Percentiles rank a stretch among this genome's conserved stretches.
Conservation (phyloP, 257 asterid genomes). For the Penstemon eatonii region DNA sequence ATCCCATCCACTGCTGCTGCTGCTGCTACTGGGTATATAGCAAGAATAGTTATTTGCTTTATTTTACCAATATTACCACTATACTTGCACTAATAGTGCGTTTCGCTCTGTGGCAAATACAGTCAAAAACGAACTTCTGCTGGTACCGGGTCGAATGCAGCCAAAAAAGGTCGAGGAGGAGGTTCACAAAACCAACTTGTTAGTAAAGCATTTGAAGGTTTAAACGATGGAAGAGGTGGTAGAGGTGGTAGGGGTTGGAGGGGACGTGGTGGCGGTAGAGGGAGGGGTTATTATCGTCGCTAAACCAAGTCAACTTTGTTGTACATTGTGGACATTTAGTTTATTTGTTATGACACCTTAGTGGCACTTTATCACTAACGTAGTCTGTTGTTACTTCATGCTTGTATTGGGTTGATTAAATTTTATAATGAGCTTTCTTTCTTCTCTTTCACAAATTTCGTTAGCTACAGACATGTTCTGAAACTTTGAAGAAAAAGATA, state of each 20-base stretch:
- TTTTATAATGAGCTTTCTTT: background rate
- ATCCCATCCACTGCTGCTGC: slow-evolving; percentile 43
- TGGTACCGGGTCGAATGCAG: slow-evolving; percentile 44
- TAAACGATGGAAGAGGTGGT: slow-evolving; percentile 43
- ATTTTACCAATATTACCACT: background rate
- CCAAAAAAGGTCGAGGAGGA: slow-evolving; percentile 76
- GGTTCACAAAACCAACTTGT: slow-evolving; percentile 68
- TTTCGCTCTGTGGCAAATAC: slow-evolving; percentile 21
- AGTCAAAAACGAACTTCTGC: slow-evolving; percentile 64
- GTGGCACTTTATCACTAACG: slow-evolving; percentile 18
- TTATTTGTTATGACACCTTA: slow-evolving; percentile 22
- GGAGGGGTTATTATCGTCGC: slow-evolving; percentile 40
- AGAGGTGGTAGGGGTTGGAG: slow-evolving; percentile 69
- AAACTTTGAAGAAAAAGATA: too few relatives aligned
- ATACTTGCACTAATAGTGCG: background rate
- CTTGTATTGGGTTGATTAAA: background rate
- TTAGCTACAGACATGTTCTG: too few relatives aligned
- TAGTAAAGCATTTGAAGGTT: slow-evolving; percentile 72
- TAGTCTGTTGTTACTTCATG: background rate
- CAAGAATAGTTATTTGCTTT: background rate
- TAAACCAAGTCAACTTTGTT: slow-evolving; percentile 33
- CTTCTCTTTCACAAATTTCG: background rate
- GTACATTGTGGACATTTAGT: slow-evolving; percentile 24
- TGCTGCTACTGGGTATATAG: slow-evolving; percentile 59
- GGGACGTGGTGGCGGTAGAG: slow-evolving; percentile 55